Conservation (phyloP, 2,329 filamentous ascomycete genomes). For the Exophiala xenobiotica region DNA sequence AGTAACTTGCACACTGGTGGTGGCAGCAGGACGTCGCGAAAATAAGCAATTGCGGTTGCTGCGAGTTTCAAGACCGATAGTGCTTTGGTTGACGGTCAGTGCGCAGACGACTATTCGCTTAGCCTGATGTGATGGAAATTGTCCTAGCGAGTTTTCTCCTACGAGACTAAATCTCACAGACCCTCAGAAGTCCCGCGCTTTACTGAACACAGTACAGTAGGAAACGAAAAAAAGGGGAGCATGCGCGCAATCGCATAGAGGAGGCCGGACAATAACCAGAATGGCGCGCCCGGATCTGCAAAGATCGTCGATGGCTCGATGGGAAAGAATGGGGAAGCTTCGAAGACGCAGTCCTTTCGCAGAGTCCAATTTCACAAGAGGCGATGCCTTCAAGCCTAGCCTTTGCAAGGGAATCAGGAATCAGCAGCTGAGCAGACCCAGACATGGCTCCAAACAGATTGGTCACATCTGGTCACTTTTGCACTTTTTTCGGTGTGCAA, state of each 20-base stretch:
- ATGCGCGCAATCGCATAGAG: background rate
- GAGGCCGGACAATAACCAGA: background rate
- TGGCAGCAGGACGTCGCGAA: no score
- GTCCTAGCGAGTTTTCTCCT: conserved; percentile 5
- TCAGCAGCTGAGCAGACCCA: no score
- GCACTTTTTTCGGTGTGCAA: no score
- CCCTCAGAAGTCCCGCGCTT: background rate
- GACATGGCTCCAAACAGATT: no score
- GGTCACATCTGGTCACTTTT: no score
- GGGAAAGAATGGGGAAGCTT: background rate
- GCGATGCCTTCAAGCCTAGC: background rate
- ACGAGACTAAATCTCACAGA: background rate
- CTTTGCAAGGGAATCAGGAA: background rate
- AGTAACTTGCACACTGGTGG: no score
- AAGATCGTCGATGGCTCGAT: conserved; percentile 9
- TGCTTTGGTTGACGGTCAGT: background rate
- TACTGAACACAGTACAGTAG: no score
- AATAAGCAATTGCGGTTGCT: background rate
- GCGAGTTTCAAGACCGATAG: no score
- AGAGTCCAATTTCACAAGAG: background rate
- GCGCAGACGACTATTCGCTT: background rate
- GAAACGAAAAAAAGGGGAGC: background rate
- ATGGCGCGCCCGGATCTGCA: conserved; percentile 17
- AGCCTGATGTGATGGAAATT: background rate
- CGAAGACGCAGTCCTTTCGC: background rate